These are phyloP conservation scores for Leccinum imitatum DNA, from an alignment of 768 basidiomycete genomes.

Conservation along the genomic window DNA sequence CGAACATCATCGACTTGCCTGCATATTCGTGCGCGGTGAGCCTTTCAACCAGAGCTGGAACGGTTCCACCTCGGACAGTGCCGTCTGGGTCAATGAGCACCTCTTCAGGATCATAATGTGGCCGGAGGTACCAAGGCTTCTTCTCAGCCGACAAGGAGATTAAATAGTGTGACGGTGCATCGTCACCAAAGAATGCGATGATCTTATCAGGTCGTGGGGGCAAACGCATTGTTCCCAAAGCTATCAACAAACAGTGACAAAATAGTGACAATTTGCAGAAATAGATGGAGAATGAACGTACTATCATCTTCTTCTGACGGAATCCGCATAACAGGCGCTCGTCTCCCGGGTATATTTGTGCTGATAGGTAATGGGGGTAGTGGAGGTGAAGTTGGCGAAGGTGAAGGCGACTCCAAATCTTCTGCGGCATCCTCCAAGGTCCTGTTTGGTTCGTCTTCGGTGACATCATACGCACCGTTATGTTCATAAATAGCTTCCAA, in stretches of 20 bases:
- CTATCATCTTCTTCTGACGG: conserved; percentile 21
- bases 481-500: conserved; percentile 19
- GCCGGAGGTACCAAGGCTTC: conserved; percentile 60
- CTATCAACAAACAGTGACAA: conserved; percentile 11
- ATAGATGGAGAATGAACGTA: not conserved
- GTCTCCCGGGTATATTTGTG: conserved; percentile 7
- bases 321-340: not conserved
- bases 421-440: conserved; percentile 12
- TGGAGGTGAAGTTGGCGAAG: conserved; percentile 1
- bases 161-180: conserved; percentile 46
- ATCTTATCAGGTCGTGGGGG: conserved; percentile 40
- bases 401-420: not conserved
- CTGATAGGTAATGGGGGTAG: conserved; percentile 14
- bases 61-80: conserved; percentile 59
- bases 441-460: conserved; percentile 12
- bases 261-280: not conserved
- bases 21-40: conserved; percentile 64
- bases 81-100: conserved; percentile 65
- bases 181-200: conserved; percentile 50
- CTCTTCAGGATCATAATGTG: conserved; percentile 54
- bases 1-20: conserved; percentile 38
- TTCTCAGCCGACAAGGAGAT: conserved; percentile 39
- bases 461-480: conserved; percentile 7
- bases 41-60: conserved; percentile 59
- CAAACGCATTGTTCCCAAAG: conserved; percentile 10